Conservation (phyloP, 768 basidiomycete species). For the Daedalea quercina region DNA sequence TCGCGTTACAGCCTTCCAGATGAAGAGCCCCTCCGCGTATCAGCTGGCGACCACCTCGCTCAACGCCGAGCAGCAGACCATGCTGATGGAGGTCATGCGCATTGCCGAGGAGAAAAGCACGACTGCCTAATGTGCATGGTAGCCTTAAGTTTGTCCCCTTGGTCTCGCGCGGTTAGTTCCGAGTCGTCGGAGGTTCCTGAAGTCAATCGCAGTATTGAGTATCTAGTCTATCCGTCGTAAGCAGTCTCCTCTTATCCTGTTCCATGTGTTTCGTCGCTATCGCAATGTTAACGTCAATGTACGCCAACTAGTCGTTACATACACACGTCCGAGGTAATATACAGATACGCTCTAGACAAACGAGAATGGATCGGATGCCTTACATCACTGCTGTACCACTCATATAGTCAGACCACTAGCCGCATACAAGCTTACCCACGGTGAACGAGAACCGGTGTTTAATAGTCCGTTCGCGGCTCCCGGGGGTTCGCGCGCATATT, state of each 20-base stretch:
- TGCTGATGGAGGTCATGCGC: conserved; percentile 82
- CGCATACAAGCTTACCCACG: neutral
- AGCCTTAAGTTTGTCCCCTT: neutral
- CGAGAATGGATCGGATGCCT: neutral
- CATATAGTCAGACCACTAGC: too few relatives aligned
- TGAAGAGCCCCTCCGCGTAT: conserved; percentile 60
- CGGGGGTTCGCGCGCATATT: conserved; percentile 15
- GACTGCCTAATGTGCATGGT: neutral
- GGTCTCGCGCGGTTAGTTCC: neutral
- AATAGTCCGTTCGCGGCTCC: conserved; percentile 9
- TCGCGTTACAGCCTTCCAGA: conserved; percentile 56
- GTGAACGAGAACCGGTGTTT: neutral
- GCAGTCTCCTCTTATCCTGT: neutral
- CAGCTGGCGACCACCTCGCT: conserved; percentile 69
- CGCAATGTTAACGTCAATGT: neutral
- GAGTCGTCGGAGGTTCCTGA: neutral
- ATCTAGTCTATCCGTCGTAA: neutral
- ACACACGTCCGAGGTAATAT: neutral
- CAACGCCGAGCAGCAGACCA: conserved; percentile 67
- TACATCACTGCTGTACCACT: neutral
- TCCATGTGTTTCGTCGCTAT: neutral
- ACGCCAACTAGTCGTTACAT: neutral
- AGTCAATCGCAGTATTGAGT: neutral
- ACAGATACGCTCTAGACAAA: neutral
- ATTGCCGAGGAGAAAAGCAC: conserved; percentile 43